Conservation (phyloP, 2,329 filamentous ascomycete genomes). For the Leptographium radiaticola region DNA sequence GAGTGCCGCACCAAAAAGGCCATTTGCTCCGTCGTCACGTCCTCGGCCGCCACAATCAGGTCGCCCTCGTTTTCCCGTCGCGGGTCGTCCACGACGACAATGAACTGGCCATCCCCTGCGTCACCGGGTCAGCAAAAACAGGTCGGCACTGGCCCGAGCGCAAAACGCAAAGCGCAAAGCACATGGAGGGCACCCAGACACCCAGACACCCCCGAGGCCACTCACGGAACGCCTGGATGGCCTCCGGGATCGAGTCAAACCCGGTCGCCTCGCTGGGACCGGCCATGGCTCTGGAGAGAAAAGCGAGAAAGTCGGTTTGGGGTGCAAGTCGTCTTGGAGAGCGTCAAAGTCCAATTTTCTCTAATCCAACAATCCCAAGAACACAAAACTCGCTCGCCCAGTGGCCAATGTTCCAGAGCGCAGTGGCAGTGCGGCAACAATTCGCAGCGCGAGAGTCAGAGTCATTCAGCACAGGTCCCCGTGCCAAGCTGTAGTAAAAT, state of each 20-base stretch:
- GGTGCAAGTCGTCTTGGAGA: not conserved
- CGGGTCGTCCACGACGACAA: conserved; percentile 87
- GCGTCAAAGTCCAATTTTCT: not conserved
- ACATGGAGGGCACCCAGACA: too few relatives aligned
- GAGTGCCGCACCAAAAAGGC: conserved; percentile 91
- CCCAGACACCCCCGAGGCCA: not conserved
- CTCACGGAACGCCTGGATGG: conserved; percentile 5
- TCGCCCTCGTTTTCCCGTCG: conserved; percentile 96
- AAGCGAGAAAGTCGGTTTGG: too few relatives aligned
- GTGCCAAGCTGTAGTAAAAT: not conserved
- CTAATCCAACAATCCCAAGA: too few relatives aligned
- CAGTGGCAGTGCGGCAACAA: not conserved
- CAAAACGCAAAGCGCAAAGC: too few relatives aligned
- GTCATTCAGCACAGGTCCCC: not conserved
- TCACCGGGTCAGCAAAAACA: not conserved
- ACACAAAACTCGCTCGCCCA: too few relatives aligned
- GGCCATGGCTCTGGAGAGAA: not conserved
- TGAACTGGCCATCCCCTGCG: conserved; percentile 48
- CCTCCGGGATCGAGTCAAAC: conserved; percentile 5
- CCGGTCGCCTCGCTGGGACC: not conserved
- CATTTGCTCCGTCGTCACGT: conserved; percentile 80
- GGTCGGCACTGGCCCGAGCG: not conserved
- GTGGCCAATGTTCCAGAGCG: not conserved
- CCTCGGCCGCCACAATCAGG: conserved; percentile 82
- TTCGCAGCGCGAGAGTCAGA: not conserved